Evolutionary conservation across 257 asterid genomes (phyloP).

Genomic region (Haberlea rhodopensis): DNA sequence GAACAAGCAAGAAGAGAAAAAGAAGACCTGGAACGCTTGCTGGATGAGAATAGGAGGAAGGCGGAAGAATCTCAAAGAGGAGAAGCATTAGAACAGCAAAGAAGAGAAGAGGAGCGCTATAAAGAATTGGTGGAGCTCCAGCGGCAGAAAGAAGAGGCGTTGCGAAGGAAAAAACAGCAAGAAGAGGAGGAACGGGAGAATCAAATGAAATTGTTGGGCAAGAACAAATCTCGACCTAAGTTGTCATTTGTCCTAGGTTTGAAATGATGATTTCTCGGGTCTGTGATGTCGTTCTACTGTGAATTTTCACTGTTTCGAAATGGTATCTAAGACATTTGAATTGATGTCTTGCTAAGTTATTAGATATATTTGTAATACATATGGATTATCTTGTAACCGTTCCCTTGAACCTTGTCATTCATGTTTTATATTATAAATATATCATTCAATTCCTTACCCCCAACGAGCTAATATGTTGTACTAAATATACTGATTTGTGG

Average conservation of each 20-base stretch:
- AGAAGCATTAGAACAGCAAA: conserved; percentile 79
- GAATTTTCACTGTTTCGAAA: not conserved
- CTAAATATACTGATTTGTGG: no score
- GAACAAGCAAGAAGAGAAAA: conserved; percentile 70
- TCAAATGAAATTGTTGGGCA: conserved; percentile 84
- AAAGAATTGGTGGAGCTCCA: conserved; percentile 88
- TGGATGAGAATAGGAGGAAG: conserved; percentile 75
- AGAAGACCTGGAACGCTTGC: conserved; percentile 74
- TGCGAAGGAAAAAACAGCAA: conserved; percentile 68
- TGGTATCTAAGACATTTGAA: no score
- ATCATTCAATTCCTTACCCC: no score
- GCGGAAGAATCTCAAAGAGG: conserved; percentile 82
- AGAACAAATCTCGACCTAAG: conserved; percentile 95
- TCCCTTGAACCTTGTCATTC: no score
- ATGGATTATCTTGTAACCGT: no score
- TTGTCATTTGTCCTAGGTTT: conserved; percentile 73
- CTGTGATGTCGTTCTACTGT: not conserved
- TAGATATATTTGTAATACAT: no score
- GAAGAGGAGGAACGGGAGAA: conserved; percentile 95
- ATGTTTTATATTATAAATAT: no score
- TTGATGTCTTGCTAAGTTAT: no score
- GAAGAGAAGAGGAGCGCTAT: conserved; percentile 75
- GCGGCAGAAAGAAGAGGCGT: conserved; percentile 83
- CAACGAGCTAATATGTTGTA: no score
- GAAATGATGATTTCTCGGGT: conserved; percentile 41